A percentile compares a stretch with the other conserved stretches of the same genome.
phyloP scores from a whole-genome alignment of 23 red algal species.

The Pyropia yezoensis region DNA sequence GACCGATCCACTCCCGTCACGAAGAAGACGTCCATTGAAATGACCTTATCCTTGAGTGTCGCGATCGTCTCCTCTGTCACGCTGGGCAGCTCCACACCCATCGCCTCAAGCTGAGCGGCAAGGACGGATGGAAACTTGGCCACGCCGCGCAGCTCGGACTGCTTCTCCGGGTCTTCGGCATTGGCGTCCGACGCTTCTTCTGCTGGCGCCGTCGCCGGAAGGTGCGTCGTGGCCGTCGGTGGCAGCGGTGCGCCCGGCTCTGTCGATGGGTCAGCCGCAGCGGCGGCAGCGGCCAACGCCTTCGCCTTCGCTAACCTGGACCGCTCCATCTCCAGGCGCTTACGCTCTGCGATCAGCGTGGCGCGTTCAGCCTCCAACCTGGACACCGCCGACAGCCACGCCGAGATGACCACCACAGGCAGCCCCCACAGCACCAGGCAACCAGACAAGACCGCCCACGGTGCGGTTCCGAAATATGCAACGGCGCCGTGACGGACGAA shows the following conservation, averaged over 20 bases:
- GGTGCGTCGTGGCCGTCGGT: background rate
- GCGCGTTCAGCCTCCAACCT: slow-evolving; percentile 77
- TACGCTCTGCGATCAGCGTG: slow-evolving; percentile 64
- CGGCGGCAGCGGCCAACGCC: background rate
- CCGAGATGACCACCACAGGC: too few species aligned
- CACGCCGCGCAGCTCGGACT: background rate
- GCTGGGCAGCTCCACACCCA: slow-evolving; percentile 1
- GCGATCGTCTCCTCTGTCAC: slow-evolving; percentile 29
- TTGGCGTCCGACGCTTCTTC: background rate
- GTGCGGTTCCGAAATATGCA: too few species aligned
- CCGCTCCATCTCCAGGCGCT: slow-evolving; percentile 59
- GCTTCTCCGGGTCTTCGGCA: background rate
- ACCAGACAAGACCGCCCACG: too few species aligned
- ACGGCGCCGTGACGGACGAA: too few species aligned
- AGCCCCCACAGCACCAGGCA: too few species aligned
- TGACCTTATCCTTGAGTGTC: slow-evolving; percentile 29
- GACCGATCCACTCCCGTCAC: slow-evolving; percentile 12
- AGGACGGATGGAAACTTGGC: too few species aligned
- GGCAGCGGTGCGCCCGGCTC: too few species aligned
- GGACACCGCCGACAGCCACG: too few species aligned
- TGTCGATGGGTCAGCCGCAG: too few species aligned
- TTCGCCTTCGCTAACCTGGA: slow-evolving; percentile 18
- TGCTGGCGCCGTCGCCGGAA: background rate
- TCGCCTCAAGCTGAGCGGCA: background rate
- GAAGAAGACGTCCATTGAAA: slow-evolving; percentile 20